Evolutionary conservation across 2,329 filamentous ascomycete genomes (phyloP), one percentile per base, ranked within the genome.

Genomic region (Penicillium sp.): DNA sequence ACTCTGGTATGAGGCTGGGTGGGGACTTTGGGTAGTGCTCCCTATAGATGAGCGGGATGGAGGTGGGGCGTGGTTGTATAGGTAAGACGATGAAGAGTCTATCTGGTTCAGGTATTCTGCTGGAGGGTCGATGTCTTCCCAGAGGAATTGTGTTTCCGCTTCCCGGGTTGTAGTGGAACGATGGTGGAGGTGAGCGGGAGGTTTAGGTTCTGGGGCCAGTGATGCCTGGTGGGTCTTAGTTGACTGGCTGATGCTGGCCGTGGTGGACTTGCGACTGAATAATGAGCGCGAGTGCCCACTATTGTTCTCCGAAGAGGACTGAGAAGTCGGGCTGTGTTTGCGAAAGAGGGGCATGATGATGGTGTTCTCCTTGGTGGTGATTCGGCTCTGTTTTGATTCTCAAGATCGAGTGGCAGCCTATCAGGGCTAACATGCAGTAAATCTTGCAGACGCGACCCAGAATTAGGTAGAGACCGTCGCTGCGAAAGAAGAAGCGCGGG

Each of bases 111-210:
- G 26, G 41, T n/a, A 30, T 31, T 30, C 23, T 46, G 49, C 49
- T 47, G 56, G 56, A 6, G 49, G 56, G 38, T 59, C 29, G 48
- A 59, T 59, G 26, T 59, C 56, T 53, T 59, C 56, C 48, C 49
- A 59, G 49, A 52, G 23, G 54, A 56, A 56, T 11, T 56, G 54
- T 35, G 54, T 35, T 17, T 48, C 54, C 13, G 35, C 5, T 41
- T 11, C 35, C 35, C 5, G 11, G 35, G 35, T 41, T 3, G 35
- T 15, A 41, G 35, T 41, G 35, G 35, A 15, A 15, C 35, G 35
- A 15, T 11, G 11, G 15, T 41, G 35, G 35, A 41, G 35, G 5
- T 41, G 1, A 41, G 35, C 13, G 5, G 9, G 11, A 41, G 35
- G 15, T 11, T 15, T 41, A 41, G 11, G 11, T 15, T 11, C 35